Percentiles rank a stretch among this genome's conserved stretches.
Conservation (phyloP, 176 grass and related monocot species). For the Paspalum vaginatum region DNA sequence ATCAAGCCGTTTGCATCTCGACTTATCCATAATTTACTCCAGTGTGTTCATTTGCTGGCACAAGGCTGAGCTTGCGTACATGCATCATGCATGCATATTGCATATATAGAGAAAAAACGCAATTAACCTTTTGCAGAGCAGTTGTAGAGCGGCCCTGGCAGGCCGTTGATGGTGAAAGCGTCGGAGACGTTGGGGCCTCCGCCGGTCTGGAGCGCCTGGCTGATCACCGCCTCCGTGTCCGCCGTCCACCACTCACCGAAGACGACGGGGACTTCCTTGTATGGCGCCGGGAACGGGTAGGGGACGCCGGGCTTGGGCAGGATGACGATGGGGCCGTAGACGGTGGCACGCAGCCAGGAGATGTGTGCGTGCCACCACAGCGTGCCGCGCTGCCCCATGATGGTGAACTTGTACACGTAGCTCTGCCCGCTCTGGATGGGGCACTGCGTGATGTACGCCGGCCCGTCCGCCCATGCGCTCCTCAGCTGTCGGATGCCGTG, state of each 20-base stretch:
- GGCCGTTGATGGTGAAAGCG: conserved; percentile 71
- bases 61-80: background rate
- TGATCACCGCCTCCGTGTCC: conserved; percentile 71
- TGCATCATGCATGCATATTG: background rate
- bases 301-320: conserved; percentile 63
- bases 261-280: conserved; percentile 69
- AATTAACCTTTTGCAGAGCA: conserved; percentile 62
- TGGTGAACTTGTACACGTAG: conserved; percentile 88
- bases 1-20: no score
- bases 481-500: conserved; percentile 75
- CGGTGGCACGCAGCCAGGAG: conserved; percentile 75
- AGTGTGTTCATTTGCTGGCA: no score
- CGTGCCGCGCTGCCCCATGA: conserved; percentile 79
- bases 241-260: conserved; percentile 80
- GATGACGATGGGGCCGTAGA: conserved; percentile 75
- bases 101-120: background rate
- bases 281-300: conserved; percentile 67
- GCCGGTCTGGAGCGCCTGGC: conserved; percentile 58
- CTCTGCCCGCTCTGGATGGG: conserved; percentile 70
- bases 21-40: no score
- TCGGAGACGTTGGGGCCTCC: conserved; percentile 65
- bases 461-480: conserved; percentile 85
- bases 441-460: conserved; percentile 87
- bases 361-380: conserved; percentile 95
- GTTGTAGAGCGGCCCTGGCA: conserved; percentile 58